phyloP scores from a whole-genome alignment of 2,329 filamentous ascomycete species.

The Didymella exigua region DNA sequence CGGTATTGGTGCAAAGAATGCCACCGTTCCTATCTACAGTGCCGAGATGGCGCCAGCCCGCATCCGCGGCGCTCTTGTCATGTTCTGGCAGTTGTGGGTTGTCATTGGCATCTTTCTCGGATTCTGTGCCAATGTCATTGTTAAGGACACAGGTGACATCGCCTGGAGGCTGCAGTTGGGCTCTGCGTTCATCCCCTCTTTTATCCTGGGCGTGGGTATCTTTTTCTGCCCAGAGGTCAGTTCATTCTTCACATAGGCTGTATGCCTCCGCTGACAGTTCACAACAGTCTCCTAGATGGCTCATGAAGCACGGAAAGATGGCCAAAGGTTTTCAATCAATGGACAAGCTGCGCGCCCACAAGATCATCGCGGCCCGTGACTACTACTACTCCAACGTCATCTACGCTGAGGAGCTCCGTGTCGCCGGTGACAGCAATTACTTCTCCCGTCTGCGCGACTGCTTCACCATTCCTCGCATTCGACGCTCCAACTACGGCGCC shows the following conservation, averaged over 20 bases:
- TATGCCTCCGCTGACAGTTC: neutral
- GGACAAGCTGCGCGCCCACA: conserved; percentile 46
- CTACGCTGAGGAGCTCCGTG: conserved; percentile 43
- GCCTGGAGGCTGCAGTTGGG: conserved; percentile 47
- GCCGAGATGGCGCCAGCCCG: conserved; percentile 44
- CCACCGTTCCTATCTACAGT: conserved; percentile 44
- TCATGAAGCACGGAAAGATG: conserved; percentile 46
- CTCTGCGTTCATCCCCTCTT: conserved; percentile 48
- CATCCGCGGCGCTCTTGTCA: conserved; percentile 47
- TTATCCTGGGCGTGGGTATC: conserved; percentile 44
- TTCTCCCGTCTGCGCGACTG: conserved; percentile 55
- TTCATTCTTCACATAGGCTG: neutral
- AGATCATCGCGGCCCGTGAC: conserved; percentile 45
- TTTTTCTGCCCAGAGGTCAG: conserved; percentile 46
- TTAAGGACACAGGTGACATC: conserved; percentile 47
- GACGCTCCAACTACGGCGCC: conserved; percentile 48
- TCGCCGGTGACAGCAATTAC: conserved; percentile 43
- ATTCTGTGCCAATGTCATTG: conserved; percentile 57
- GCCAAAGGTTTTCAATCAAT: conserved; percentile 57
- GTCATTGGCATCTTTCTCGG: conserved; percentile 52
- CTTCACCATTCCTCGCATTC: conserved; percentile 49
- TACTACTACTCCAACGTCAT: conserved; percentile 48
- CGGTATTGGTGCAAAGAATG: conserved; percentile 43
- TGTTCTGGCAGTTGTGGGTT: conserved; percentile 50
- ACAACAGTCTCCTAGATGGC: conserved; percentile 45